These are phyloP conservation scores for Endotrypanum monterogeii DNA, from an alignment of 208 protist genomes.

Conservation along the genomic window DNA sequence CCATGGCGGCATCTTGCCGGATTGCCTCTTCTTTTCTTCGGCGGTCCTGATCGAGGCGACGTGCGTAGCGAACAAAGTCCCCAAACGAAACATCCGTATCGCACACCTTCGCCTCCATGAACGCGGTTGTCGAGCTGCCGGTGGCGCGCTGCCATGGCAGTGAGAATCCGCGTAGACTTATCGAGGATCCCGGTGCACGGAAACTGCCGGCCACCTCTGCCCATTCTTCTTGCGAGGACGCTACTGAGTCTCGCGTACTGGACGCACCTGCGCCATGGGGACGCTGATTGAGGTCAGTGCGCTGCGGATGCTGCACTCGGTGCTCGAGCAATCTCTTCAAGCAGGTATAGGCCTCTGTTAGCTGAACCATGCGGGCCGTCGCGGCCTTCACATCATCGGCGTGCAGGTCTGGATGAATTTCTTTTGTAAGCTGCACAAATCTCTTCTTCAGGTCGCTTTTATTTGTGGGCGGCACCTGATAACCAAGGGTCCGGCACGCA, in stretches of 20 bases:
- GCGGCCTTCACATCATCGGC: conserved; percentile 34
- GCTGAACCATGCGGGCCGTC: conserved; percentile 51
- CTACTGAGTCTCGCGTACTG: background rate
- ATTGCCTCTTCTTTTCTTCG: conserved; percentile 33
- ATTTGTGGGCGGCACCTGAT: conserved; percentile 51
- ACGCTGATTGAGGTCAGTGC: background rate
- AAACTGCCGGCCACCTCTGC: conserved; percentile 51
- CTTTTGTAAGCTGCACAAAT: conserved; percentile 71
- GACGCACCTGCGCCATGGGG: background rate
- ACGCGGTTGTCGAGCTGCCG: conserved; percentile 23
- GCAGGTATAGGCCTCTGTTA: conserved; percentile 74
- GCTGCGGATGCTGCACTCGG: conserved; percentile 31
- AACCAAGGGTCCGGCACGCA: conserved; percentile 68
- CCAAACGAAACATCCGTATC: conserved; percentile 29
- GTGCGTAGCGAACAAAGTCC: conserved; percentile 45
- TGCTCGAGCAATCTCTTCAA: conserved; percentile 61
- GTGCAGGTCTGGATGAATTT: conserved; percentile 76
- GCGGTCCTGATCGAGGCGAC: conserved; percentile 37
- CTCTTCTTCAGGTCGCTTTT: conserved; percentile 65
- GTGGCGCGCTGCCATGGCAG: conserved; percentile 73
- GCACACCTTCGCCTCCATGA: conserved; percentile 32
- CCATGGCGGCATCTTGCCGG: conserved; percentile 27
- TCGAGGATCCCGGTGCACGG: conserved; percentile 50
- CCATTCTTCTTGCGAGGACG: conserved; percentile 19
- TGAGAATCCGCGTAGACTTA: conserved; percentile 60